Percentiles rank a stretch among this genome's conserved stretches.
Evolutionary conservation across 306 rosid genomes (phyloP).

Genomic region (Dalbergia cultrata): DNA sequence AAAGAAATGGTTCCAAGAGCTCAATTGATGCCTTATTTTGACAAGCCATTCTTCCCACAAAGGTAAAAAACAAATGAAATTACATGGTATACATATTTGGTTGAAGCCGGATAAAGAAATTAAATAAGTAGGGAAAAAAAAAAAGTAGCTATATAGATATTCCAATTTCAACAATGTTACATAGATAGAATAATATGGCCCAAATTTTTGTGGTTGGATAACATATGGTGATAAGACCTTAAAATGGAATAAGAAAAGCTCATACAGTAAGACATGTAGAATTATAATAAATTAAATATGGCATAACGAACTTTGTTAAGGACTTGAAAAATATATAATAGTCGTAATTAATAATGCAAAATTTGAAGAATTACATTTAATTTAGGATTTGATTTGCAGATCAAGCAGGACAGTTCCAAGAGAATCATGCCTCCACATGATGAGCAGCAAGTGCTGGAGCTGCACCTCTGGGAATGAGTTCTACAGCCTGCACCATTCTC

Average conservation of each 20-base stretch:
- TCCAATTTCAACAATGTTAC: no score
- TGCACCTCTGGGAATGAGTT: slow-evolving; percentile 54
- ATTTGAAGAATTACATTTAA: neutral
- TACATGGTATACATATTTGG: neutral
- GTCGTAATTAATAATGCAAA: neutral
- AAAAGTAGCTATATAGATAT: neutral
- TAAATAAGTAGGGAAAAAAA: neutral
- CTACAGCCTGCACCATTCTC: slow-evolving; percentile 66
- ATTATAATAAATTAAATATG: neutral
- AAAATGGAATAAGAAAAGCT: neutral
- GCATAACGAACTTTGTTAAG: neutral
- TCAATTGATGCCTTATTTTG: slow-evolving; percentile 94
- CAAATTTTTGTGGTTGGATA: no score
- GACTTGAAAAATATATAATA: neutral
- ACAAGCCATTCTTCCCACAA: slow-evolving; percentile 90
- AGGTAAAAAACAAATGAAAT: slow-evolving; percentile 58
- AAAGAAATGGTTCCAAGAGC: slow-evolving; percentile 98
- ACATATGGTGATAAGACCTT: neutral
- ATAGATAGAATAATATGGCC: no score
- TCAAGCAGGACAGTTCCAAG: slow-evolving; percentile 77
- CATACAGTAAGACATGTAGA: neutral
- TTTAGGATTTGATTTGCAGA: slow-evolving; percentile 54
- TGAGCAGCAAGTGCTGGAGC: slow-evolving; percentile 63
- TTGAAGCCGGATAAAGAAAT: neutral
- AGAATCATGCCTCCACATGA: slow-evolving; percentile 74